Base-by-base conservation (phyloP, 805 yeast genomes). In the Sugiyamaella smithiae region DNA sequence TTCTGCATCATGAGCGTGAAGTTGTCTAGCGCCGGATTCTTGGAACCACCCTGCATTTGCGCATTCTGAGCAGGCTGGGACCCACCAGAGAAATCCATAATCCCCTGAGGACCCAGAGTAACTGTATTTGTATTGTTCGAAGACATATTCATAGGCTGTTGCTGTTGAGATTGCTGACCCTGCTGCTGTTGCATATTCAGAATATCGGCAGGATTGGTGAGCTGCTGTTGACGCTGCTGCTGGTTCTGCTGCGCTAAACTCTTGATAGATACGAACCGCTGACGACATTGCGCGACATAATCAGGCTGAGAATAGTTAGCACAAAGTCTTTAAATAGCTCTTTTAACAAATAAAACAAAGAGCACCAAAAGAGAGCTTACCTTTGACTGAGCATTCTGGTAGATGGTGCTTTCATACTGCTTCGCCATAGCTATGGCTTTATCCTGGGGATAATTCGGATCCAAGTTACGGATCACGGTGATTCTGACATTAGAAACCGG, bases 381-480 rank as follows among this genome's bases (percentile, higher is more conserved):
- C 56, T 58, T 63, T 37, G 67, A 54, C 16, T 41, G 45, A 31
- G 69, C 58, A 23, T 57, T 51, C 31, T 48, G 53, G 54, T 55
- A 67, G 20, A 64, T 62, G 23, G 48, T 43, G 25, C 52, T 53
- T 41, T 68, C 72, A 46, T 59, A 62, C 41, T 60, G 57, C 43
- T 57, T 65, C 1, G 71, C 72, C 35, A 63, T 46, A 17, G 40
- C 52, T 5, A 62, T 46, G 23, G 66, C 53, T 33, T 63, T 60
- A 25, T 63, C 68, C 40, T 59, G 59, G 17, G 66, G 63, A 45
- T 57, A 57, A 12, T 52, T 51, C 11, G 62, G 60, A 3, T 57
- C 58, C 43, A 54, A 44, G 36, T 55, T 50, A 31, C 59, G 57
- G 50, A 62, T 52, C 23, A 57, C 59, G 16, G 45, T 47, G 46